A percentile compares a stretch with the other conserved stretches of the same genome.
Evolutionary conservation across 306 rosid species (phyloP).

Genomic region (Casuarina cunninghamiana): DNA sequence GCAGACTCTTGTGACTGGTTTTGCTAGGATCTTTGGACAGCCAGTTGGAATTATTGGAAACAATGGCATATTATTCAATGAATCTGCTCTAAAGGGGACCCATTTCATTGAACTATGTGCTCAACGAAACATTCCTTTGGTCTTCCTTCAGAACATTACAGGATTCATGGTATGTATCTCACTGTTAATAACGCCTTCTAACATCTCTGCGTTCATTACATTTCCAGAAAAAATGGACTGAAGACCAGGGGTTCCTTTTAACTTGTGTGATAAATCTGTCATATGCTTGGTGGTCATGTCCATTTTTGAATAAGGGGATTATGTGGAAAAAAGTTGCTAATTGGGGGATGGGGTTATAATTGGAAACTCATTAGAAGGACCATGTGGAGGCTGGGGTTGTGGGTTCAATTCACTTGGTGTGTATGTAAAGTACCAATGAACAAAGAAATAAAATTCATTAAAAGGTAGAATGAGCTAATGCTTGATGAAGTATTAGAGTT

Average conservation of each 20-base stretch:
- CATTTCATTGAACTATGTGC: constrained; percentile 91
- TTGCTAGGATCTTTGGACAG: constrained; percentile 87
- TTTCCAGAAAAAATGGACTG: neutral
- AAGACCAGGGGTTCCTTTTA: neutral
- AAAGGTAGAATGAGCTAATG: neutral
- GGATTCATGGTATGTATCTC: constrained; percentile 83
- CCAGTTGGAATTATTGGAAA: constrained; percentile 97
- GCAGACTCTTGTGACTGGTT: constrained; percentile 98
- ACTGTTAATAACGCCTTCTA: constrained; percentile 6
- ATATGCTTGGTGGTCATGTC: neutral
- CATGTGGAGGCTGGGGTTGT: neutral
- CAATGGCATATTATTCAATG: constrained; percentile 86
- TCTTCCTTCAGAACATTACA: constrained; percentile 95
- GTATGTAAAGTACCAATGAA: neutral
- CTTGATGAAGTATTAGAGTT: neutral
- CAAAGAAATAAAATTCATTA: neutral
- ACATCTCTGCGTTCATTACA: neutral
- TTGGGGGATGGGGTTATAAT: neutral
- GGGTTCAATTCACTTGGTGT: neutral
- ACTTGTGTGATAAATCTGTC: neutral
- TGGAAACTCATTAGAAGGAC: neutral
- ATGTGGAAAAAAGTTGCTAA: neutral
- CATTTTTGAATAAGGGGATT: neutral
- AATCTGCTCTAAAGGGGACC: constrained; percentile 93
- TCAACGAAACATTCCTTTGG: constrained; percentile 82